Percentiles rank a stretch among this genome's conserved stretches.
Conservation (phyloP, 2,329 filamentous ascomycete genomes). For the Aspergillus phoenicis region DNA sequence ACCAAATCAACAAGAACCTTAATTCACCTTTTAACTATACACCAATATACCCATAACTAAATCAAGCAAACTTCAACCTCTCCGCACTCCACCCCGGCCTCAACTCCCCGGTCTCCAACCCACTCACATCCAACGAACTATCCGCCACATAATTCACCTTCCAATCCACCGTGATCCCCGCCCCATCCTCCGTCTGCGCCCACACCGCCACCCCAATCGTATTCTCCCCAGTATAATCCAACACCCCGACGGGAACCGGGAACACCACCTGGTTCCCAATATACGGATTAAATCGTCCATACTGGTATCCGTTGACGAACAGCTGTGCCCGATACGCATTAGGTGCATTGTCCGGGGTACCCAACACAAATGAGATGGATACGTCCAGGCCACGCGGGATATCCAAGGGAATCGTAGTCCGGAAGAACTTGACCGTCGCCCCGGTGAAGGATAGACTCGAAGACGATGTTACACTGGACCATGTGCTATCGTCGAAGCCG, state of each 20-base stretch:
- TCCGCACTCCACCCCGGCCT: constrained; percentile 54
- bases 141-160: constrained; percentile 57
- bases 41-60: too few relatives aligned
- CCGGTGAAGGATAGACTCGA: constrained; percentile 45
- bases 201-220: constrained; percentile 61
- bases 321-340: constrained; percentile 56
- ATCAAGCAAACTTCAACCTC: constrained; percentile 39
- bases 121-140: constrained; percentile 54
- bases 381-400: constrained; percentile 58
- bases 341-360: constrained; percentile 42
- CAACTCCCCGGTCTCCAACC: constrained; percentile 51
- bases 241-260: constrained; percentile 61
- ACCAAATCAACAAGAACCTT: too few relatives aligned
- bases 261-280: constrained; percentile 64
- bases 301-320: constrained; percentile 68
- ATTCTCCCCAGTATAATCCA: constrained; percentile 62
- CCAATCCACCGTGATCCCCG: constrained; percentile 54
- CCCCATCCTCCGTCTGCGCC: constrained; percentile 59
- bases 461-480: constrained; percentile 30
- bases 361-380: constrained; percentile 58
- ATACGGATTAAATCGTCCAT: constrained; percentile 61
- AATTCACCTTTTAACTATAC: too few relatives aligned
- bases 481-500: constrained; percentile 54
- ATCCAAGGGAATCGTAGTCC: constrained; percentile 54
- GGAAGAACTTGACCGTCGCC: constrained; percentile 60